Base-by-base conservation (phyloP, 208 protist genomes). In the Trypanosoma vivax region DNA sequence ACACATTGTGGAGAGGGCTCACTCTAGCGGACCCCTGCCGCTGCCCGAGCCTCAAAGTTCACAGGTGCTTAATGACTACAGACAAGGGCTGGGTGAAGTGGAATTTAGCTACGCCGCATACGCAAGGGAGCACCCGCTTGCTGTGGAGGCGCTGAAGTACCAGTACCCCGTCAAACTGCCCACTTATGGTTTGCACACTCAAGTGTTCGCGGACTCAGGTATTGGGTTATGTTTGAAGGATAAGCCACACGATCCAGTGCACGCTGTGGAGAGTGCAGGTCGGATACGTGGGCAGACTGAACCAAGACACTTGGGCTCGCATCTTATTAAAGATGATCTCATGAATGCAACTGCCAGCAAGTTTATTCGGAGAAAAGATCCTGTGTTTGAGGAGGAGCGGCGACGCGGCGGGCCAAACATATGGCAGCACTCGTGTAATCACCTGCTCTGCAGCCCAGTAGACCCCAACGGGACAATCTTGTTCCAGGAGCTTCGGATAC, bases 301-400 rank as follows among this genome's bases (percentile, higher is more conserved):
- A 34, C 55, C 30, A 57, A 24, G n/a, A 29, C 57, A 35, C 13
- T 41, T 9, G 38, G 38, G 19, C 2, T 28, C 11, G 27, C 46
- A 2, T 29, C 10, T 59, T 13, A 33, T 41, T 28, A 41, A 50
- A 33, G 86, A 93, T 63, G 79, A 88, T 39, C 65, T 90, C 43
- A 70, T 77, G 29, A 75, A 90, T 50, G 63, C 55, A 16, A 93
- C 69, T 9, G 70, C 75, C 57, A 59, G 57, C 23, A 65, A 66
- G 2, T 69, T 93, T 34, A 51, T 41, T 21, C 70, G 76, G n/a
- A 49, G 70, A n/a, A 52, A 68, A 7, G 86, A 93, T 52, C 62
- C 73, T 11, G 68, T 46, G 33, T 64, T 89, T 31, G 74, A 71
- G 37, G 79, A 86, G 52, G 82, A 93, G 63, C 81, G 82, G 41